A percentile compares a stretch with the other conserved stretches of the same genome.
Conservation (phyloP, 139 green algal genomes). For the Ettlia oleoabundans region DNA sequence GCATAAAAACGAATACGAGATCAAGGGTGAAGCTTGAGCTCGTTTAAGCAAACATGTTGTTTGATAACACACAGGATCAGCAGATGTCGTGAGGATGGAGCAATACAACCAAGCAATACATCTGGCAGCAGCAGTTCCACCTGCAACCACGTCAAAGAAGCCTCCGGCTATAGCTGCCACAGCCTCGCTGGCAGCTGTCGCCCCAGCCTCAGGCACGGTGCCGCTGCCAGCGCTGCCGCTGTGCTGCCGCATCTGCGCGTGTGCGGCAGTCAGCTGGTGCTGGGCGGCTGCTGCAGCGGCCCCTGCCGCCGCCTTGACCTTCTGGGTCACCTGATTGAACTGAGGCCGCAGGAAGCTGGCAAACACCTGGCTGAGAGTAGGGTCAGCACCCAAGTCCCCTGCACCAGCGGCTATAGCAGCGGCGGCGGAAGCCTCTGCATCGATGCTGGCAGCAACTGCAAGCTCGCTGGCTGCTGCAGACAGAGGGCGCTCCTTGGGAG, state of each 20-base stretch:
- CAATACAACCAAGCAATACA: no score
- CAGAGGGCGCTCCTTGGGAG: neutral
- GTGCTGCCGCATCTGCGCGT: conserved; percentile 25
- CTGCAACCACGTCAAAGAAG: neutral
- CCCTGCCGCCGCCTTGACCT: neutral
- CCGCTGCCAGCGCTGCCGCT: neutral
- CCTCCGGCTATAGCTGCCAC: no score
- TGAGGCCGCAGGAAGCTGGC: conserved; percentile 27
- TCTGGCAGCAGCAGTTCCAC: no score
- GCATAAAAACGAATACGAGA: no score
- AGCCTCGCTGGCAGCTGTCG: neutral
- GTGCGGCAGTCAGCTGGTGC: conserved; percentile 23
- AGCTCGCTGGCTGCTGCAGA: neutral
- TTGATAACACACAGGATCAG: no score
- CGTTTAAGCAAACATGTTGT: no score
- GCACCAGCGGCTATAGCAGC: neutral
- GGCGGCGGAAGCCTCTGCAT: neutral
- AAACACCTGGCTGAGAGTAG: conserved; percentile 38
- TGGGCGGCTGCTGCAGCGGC: neutral
- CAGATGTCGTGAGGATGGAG: no score
- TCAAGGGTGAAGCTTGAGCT: no score
- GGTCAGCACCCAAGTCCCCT: neutral
- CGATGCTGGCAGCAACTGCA: neutral
- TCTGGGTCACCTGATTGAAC: neutral
- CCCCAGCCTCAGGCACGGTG: neutral